These are phyloP conservation scores for Scopulariopsis brevicaulis DNA, from an alignment of 2,329 filamentous ascomycete genomes.

Conservation along the genomic window DNA sequence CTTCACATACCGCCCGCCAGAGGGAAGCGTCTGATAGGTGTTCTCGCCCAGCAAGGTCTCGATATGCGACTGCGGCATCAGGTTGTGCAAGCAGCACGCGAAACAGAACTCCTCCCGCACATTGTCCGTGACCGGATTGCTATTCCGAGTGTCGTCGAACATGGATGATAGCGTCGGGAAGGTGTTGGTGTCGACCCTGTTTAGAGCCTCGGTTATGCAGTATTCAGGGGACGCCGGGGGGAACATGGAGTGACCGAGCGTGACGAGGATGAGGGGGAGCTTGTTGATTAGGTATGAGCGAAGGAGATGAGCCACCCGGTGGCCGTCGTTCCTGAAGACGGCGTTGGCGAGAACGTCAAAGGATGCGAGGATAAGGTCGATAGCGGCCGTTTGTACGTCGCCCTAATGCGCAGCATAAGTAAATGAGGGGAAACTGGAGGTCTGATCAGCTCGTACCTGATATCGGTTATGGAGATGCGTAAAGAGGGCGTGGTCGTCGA, in stretches of 20 bases:
- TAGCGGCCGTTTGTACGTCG: constrained; percentile 64
- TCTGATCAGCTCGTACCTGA: constrained; percentile 37
- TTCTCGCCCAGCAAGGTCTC: constrained; percentile 74
- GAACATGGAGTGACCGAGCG: constrained; percentile 51
- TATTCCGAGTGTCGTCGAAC: constrained; percentile 47
- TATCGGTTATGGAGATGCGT: constrained; percentile 79
- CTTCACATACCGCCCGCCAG: constrained; percentile 64
- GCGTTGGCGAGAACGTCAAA: constrained; percentile 87
- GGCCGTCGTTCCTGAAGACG: constrained; percentile 54
- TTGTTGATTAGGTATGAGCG: constrained; percentile 77
- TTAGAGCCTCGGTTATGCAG: constrained; percentile 59
- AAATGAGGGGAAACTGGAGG: background rate
- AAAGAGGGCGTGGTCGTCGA: constrained; percentile 71
- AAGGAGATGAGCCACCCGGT: constrained; percentile 56
- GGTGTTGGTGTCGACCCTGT: constrained; percentile 70
- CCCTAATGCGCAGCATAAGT: constrained; percentile 34
- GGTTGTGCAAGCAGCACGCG: constrained; percentile 74
- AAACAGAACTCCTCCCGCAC: constrained; percentile 70
- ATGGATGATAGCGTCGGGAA: constrained; percentile 51
- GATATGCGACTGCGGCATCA: constrained; percentile 71
- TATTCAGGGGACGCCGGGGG: constrained; percentile 66
- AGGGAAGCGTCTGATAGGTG: constrained; percentile 67
- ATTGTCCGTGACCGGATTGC: constrained; percentile 45
- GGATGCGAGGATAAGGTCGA: constrained; percentile 75
- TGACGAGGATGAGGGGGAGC: constrained; percentile 40